Evolutionary conservation across 768 basidiomycete species (phyloP), one percentile per base, ranked within the genome.

Genomic region (Chalciporus chontae): DNA sequence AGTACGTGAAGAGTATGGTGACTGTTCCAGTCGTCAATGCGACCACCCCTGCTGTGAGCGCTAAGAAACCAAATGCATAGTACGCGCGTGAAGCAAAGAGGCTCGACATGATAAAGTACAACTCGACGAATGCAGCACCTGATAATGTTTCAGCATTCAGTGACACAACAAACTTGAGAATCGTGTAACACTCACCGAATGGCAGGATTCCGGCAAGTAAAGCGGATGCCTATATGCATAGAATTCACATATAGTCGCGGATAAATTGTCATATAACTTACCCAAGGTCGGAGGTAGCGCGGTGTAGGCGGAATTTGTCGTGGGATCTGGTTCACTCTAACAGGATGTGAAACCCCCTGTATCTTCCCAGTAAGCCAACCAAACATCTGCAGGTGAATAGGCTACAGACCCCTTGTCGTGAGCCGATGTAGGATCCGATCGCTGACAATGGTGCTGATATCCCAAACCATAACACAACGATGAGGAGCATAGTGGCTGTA

Each of bases 61-160:
- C 88, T 39, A 97, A 70, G 73, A 97, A 97, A 14, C 95, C 95
- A 64, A 97, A 97, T 10, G 95, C 95, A 66, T 96, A 97, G 71
- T 94, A 95, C 40, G 87, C 89, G 29, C 90, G 80, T 9, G 91
- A 87, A 19, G 94, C 94, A 60, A 96, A 98, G 23, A 97, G 75
- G 60, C 85, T 89, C 11, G 92, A 90, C 51, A 97, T 75, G 39
- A 95, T 83, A 63, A 94, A 96, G 69, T 92, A 96, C 10, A 96
- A 71, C 67, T 97, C 95, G 53, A 97, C 90, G 60, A 96, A 97
- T 3, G 91, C 93, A 41, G 95, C 94, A 45, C 92, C 89, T 90
- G 49, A n/a, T 46, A 39, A 8, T 29, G 17, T 17, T 21, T 38
- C 5, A 19, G 37, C 34, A 18, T 49, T 37, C 47, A 23, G 40